phyloP scores from a whole-genome alignment of 106 monocot species.

The Cymbidium sinense region DNA sequence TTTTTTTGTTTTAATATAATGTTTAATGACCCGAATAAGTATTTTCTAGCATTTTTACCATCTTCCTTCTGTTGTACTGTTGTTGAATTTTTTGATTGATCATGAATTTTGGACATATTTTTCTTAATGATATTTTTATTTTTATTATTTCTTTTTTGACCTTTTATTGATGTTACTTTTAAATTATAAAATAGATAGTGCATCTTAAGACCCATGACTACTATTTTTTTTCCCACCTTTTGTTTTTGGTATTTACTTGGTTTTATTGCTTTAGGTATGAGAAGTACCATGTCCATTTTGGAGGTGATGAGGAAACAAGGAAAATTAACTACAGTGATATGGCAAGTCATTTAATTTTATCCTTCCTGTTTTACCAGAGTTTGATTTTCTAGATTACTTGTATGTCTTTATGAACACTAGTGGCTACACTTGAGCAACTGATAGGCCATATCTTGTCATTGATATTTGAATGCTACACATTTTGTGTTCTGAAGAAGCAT shows the following conservation, averaged over 20 bases:
- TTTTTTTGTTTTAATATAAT: too few species aligned
- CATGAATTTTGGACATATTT: neutral
- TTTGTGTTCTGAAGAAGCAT: neutral
- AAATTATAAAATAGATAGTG: neutral
- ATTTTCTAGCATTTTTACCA: neutral
- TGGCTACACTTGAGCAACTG: neutral
- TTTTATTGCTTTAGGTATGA: slow-evolving; percentile 51
- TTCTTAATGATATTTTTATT: neutral
- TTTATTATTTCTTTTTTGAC: neutral
- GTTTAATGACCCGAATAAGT: neutral
- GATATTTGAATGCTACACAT: neutral
- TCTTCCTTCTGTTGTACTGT: neutral
- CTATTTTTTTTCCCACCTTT: neutral
- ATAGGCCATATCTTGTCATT: neutral
- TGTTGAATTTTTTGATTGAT: neutral
- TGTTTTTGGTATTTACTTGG: neutral
- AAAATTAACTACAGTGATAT: slow-evolving; percentile 64
- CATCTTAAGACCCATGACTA: neutral
- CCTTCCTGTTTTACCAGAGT: neutral
- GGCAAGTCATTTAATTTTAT: slow-evolving; percentile 28
- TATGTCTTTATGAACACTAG: neutral
- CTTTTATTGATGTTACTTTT: neutral
- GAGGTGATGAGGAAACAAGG: slow-evolving; percentile 64
- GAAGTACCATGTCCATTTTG: slow-evolving; percentile 59
- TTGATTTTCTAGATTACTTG: neutral